Conservation (phyloP, 2,329 filamentous ascomycete genomes). For the Colletotrichum salicis region DNA sequence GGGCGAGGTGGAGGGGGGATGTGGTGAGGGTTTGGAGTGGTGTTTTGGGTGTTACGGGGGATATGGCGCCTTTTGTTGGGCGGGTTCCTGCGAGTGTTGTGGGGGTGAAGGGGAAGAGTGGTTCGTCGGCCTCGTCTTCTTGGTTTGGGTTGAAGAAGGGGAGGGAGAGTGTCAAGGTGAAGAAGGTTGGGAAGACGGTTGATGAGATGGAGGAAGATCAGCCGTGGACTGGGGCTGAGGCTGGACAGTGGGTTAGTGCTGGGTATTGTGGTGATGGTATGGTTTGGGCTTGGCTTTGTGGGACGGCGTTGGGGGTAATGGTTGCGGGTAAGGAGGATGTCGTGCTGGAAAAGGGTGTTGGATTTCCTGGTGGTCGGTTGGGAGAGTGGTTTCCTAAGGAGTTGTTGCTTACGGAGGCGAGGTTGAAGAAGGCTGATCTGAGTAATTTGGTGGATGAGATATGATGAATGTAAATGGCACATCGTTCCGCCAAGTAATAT, state of each 20-base stretch:
- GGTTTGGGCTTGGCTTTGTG: constrained; percentile 64
- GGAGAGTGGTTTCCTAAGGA: constrained; percentile 54
- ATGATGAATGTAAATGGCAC: neutral
- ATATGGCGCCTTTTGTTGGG: constrained; percentile 62
- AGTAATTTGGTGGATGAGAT: constrained; percentile 45
- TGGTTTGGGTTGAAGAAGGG: neutral
- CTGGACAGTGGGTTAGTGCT: constrained; percentile 62
- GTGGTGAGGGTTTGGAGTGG: constrained; percentile 61
- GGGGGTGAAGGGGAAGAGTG: constrained; percentile 41
- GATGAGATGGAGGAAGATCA: neutral
- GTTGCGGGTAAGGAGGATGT: constrained; percentile 51
- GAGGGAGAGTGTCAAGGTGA: neutral
- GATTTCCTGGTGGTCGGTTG: constrained; percentile 49
- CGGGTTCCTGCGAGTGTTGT: constrained; percentile 44
- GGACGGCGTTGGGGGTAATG: constrained; percentile 58
- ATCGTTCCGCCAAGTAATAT: neutral
- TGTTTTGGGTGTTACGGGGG: constrained; percentile 58
- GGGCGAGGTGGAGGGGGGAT: constrained; percentile 48
- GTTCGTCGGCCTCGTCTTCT: too few species aligned
- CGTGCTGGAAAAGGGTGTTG: constrained; percentile 42
- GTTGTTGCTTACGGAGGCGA: constrained; percentile 44
- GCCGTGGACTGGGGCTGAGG: constrained; percentile 12
- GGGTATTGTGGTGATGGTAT: constrained; percentile 65
- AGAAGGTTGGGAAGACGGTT: neutral
- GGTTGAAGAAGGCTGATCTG: constrained; percentile 50